Conservation (phyloP, 2,329 filamentous ascomycete genomes). For the Rutstroemia sp. region DNA sequence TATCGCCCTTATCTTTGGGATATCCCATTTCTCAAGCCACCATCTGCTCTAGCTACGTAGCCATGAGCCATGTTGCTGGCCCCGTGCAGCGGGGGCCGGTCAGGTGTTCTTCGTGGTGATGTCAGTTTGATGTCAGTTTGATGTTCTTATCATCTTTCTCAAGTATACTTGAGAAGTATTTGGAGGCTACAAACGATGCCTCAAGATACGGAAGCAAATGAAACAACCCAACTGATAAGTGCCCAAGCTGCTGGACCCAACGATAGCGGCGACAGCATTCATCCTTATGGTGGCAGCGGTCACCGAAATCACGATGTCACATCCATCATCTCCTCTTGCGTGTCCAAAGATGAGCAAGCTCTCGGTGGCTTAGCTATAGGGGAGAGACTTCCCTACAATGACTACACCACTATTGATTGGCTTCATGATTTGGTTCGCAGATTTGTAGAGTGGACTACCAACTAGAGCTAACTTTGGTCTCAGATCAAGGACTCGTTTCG, state of each 20-base stretch:
- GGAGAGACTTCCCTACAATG: conserved; percentile 51
- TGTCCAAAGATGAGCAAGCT: conserved; percentile 39
- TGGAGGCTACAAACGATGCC: background rate
- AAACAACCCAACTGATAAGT: background rate
- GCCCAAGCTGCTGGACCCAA: background rate
- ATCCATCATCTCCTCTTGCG: conserved; percentile 11
- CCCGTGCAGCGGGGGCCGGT: too few species aligned
- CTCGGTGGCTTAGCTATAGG: conserved; percentile 39
- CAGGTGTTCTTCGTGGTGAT: too few species aligned
- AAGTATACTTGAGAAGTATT: background rate
- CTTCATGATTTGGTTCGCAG: conserved; percentile 45
- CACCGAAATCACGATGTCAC: background rate
- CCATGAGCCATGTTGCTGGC: too few species aligned
- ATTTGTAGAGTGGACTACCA: background rate
- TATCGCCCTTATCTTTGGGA: too few species aligned
- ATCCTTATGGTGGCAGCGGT: background rate
- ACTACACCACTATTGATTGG: conserved; percentile 57
- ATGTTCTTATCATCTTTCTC: background rate
- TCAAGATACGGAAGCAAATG: background rate
- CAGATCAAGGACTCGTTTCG: conserved; percentile 50
- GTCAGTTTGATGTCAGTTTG: too few species aligned
- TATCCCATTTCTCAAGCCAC: too few species aligned
- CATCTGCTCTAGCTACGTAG: too few species aligned
- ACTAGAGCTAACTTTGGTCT: too few species aligned
- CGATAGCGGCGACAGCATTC: background rate